Evolutionary conservation across 2,329 filamentous ascomycete species (phyloP), one percentile per base, ranked within the genome.

Genomic region (Botryosphaeria dothidea): DNA sequence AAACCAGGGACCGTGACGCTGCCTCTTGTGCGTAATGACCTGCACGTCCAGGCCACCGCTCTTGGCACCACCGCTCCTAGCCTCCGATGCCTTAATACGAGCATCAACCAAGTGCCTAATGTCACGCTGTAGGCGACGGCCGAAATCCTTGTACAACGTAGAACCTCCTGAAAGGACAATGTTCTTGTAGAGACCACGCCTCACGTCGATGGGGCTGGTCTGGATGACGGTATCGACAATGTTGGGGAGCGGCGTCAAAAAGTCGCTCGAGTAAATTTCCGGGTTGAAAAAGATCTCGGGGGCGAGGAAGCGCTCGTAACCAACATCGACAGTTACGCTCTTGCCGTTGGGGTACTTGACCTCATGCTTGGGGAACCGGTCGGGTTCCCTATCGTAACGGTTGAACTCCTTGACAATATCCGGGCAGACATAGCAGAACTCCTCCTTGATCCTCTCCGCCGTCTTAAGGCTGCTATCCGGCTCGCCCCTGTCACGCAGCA

Each of bases 281-380:
- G 95, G 95, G 81, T 99, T 99, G 88, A 99, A 99, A 82, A 99
- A 99, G 75, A 99, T 99, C 79, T 99, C 95, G 25, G 96, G 96
- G 2, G 95, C 95, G 66, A 99, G 85, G 85, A 99, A 99, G 36
- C 95, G 91, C 80, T 99, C 95, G 81, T 98, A 99, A 62, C 95
- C 95, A 62, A 99, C 92, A 73, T 99, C 96, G 52, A 99, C 92
- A 1, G 84, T 86, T 23, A 94, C 89, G 71, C 91, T 89, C 71
- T 91, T 90, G 68, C 95, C 95, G 71, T 93, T 94, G 27, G 93
- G 90, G 66, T 95, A 89, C 65, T 88, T 88, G 66, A 97, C 93
- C 21, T 90, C 88, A 80, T 99, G 93, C 81, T 97, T 92, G 72
- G 90, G 85, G 81, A 99, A 97, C 54, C 93, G 89, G 72, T 92